These are phyloP conservation scores for Camellia japonica DNA, from an alignment of 148 eudicot species.

Conservation along the genomic window DNA sequence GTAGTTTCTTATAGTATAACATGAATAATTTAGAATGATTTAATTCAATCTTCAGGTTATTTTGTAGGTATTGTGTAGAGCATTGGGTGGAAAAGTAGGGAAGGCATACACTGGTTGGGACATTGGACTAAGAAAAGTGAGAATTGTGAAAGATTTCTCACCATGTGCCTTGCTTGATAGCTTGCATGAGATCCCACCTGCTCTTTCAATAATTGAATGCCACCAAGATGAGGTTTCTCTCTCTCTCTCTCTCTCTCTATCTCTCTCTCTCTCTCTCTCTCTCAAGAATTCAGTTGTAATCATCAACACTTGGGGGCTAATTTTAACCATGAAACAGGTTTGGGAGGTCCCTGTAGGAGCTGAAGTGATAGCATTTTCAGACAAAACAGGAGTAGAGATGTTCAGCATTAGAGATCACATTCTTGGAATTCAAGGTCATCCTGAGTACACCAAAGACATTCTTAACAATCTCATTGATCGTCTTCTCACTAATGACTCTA, in stretches of 20 bases:
- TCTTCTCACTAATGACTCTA: slow-evolving; percentile 32
- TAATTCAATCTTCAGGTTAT: background rate
- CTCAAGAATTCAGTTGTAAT: too few species aligned
- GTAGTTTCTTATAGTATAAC: too few species aligned
- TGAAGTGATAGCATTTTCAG: slow-evolving; percentile 55
- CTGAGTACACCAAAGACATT: slow-evolving; percentile 73
- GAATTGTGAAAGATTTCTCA: slow-evolving; percentile 29
- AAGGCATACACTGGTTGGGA: slow-evolving; percentile 68
- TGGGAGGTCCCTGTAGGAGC: slow-evolving; percentile 69
- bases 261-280: too few species aligned
- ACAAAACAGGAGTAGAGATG: slow-evolving; percentile 80
- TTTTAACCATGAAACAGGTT: slow-evolving; percentile 25
- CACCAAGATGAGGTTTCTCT: slow-evolving; percentile 66
- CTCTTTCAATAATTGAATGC: slow-evolving; percentile 53
- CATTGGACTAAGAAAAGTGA: slow-evolving; percentile 61
- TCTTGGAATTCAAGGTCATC: slow-evolving; percentile 80
- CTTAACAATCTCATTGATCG: slow-evolving; percentile 56
- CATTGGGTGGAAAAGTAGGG: slow-evolving; percentile 76
- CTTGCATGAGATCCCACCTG: slow-evolving; percentile 30
- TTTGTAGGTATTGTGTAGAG: slow-evolving; percentile 50
- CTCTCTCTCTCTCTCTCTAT: background rate
- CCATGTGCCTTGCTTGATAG: slow-evolving; percentile 22
- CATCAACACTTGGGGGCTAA: background rate
- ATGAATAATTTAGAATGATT: background rate
- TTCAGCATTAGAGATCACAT: slow-evolving; percentile 57